phyloP scores from a whole-genome alignment of 257 asterid genomes.

The Eucommia ulmoides region DNA sequence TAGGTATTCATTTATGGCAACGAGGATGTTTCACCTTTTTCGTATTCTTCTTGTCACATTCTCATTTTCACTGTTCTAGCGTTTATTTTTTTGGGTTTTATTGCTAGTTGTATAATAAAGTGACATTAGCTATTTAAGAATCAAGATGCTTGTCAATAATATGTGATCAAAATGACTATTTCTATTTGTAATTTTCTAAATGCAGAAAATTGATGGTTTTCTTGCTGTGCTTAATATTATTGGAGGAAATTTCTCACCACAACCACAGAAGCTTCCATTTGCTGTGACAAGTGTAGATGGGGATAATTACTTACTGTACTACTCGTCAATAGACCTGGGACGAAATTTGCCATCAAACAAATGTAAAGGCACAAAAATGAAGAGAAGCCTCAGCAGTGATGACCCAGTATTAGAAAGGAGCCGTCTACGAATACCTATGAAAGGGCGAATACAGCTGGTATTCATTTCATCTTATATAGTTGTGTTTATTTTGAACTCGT shows the following conservation, averaged over 20 bases:
- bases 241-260: constrained; percentile 84
- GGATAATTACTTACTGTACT: constrained; percentile 64
- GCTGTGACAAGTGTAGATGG: constrained; percentile 77
- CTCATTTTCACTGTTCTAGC: background rate
- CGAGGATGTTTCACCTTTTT: no score
- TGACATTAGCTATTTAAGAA: background rate
- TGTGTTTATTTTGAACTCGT: no score
- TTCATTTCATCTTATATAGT: constrained; percentile 12
- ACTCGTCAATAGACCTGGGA: constrained; percentile 69
- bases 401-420: constrained; percentile 41
- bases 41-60: background rate
- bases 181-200: background rate
- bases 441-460: constrained; percentile 88
- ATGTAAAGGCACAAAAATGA: constrained; percentile 40
- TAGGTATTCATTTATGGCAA: constrained; percentile 4
- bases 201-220: constrained; percentile 89
- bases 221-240: constrained; percentile 73
- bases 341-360: constrained; percentile 27
- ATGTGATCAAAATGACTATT: background rate
- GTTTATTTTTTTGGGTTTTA: constrained; percentile 1
- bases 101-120: background rate
- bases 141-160: background rate
- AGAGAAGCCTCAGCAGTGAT: constrained; percentile 60
- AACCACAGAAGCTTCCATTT: constrained; percentile 84
- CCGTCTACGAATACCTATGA: constrained; percentile 71